Conservation (phyloP, 495 filamentous ascomycete genomes). For the Pyrenopolyporus hunteri region DNA sequence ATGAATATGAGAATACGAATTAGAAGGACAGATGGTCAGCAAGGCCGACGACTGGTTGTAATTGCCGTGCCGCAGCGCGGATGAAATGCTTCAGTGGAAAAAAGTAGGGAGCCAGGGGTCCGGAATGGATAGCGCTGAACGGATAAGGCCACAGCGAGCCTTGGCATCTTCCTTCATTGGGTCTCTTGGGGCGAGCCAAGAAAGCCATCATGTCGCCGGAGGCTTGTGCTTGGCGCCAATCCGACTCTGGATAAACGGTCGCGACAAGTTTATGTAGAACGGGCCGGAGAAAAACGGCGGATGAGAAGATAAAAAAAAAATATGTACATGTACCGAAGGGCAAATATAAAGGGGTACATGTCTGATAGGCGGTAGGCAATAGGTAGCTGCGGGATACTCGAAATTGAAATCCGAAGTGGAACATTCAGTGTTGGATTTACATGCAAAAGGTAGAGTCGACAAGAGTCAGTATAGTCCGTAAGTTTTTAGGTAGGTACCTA, state of each 20-base stretch:
- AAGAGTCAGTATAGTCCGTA: no score
- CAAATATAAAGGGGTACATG: no score
- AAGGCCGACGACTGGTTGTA: slow-evolving; percentile 1
- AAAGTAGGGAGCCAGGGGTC: slow-evolving; percentile 20
- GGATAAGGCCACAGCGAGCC: slow-evolving; percentile 25
- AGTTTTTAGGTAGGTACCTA: no score
- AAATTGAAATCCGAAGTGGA: no score
- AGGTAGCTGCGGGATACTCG: no score
- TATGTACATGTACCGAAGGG: no score
- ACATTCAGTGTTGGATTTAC: no score
- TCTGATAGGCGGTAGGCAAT: no score
- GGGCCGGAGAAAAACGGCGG: no score
- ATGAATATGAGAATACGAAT: neutral
- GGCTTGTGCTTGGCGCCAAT: slow-evolving; percentile 29
- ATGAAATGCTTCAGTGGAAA: slow-evolving; percentile 30
- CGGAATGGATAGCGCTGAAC: slow-evolving; percentile 16
- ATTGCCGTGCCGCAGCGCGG: slow-evolving; percentile 32
- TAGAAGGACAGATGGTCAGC: slow-evolving; percentile 29
- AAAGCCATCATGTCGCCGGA: slow-evolving; percentile 12
- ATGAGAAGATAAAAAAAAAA: no score
- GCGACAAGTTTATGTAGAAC: neutral
- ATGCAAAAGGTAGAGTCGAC: no score
- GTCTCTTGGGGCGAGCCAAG: slow-evolving; percentile 13
- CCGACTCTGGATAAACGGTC: neutral
- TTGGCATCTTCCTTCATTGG: slow-evolving; percentile 36